These are phyloP conservation scores for Vanderwaltozyma verrucispora DNA, from an alignment of 805 yeast species.

Conservation along the genomic window DNA sequence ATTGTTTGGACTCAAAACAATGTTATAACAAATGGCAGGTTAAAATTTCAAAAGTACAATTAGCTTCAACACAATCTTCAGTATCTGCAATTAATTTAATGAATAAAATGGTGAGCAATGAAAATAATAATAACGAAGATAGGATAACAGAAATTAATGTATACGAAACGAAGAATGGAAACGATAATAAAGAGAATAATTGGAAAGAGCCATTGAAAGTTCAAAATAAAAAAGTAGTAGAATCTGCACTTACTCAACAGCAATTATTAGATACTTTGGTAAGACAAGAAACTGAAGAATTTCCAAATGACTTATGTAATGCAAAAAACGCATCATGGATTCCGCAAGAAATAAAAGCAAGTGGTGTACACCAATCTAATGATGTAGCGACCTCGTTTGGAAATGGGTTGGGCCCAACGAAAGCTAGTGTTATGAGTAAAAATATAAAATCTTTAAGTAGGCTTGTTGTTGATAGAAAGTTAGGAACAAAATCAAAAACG, in stretches of 20 bases:
- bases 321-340: conserved; percentile 16
- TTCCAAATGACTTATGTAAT: conserved; percentile 23
- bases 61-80: not conserved
- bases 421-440: conserved; percentile 26
- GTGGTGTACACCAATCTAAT: conserved; percentile 30
- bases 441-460: conserved; percentile 22
- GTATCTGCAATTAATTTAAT: not conserved
- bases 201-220: conserved; percentile 20
- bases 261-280: conserved; percentile 3
- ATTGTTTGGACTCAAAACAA: conserved; percentile 15
- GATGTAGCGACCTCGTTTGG: conserved; percentile 28
- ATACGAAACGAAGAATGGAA: not conserved
- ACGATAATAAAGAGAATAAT: conserved; percentile 30
- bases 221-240: conserved; percentile 5
- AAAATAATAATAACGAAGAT: not conserved
- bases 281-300: conserved; percentile 27
- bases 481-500: conserved; percentile 7
- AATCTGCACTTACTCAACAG: conserved; percentile 4
- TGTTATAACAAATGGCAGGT: conserved; percentile 12
- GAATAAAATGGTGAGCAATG: too few relatives aligned
- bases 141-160: not conserved
- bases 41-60: not conserved
- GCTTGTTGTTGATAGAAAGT: conserved; percentile 24
- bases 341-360: conserved; percentile 28
- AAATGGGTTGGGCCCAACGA: conserved; percentile 28